Percentiles rank a stretch among this genome's conserved stretches.
Conservation (phyloP, 768 basidiomycete species). For the Melanogaster broomeanus region DNA sequence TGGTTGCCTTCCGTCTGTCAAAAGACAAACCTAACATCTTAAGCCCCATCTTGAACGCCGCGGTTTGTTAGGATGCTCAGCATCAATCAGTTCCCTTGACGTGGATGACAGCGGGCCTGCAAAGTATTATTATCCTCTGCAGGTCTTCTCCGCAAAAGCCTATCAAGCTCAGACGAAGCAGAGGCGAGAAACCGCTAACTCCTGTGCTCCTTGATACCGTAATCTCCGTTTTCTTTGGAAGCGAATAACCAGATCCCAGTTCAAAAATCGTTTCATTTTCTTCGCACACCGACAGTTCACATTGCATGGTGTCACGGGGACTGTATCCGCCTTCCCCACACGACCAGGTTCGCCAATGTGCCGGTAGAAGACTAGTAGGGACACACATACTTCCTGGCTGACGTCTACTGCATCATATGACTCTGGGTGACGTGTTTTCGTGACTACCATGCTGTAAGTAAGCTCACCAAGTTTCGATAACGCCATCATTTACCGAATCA, state of each 20-base stretch:
- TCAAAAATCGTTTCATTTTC: slow-evolving; percentile 10
- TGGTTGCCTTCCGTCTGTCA: slow-evolving; percentile 7
- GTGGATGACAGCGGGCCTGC: background rate
- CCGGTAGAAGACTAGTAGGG: slow-evolving; percentile 1
- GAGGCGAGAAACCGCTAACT: slow-evolving; percentile 24
- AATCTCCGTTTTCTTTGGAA: slow-evolving; percentile 33
- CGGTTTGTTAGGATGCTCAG: background rate
- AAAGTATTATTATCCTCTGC: slow-evolving; percentile 19
- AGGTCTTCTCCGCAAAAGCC: slow-evolving; percentile 34
- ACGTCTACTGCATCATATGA: slow-evolving; percentile 7
- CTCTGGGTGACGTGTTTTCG: background rate
- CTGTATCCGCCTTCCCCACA: slow-evolving; percentile 7
- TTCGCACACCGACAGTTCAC: slow-evolving; percentile 1
- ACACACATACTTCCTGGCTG: slow-evolving; percentile 7
- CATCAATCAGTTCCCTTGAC: background rate
- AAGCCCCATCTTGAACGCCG: background rate
- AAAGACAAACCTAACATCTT: background rate
- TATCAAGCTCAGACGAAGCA: slow-evolving; percentile 31
- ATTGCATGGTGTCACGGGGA: slow-evolving; percentile 2
- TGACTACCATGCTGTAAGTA: background rate
- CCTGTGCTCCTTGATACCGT: slow-evolving; percentile 31
- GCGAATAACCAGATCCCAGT: slow-evolving; percentile 17
- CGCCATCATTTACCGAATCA: slow-evolving; percentile 11
- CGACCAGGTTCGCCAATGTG: slow-evolving; percentile 4
- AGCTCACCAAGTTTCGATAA: slow-evolving; percentile 13